Percentiles rank a stretch among this genome's conserved stretches.
Evolutionary conservation across 108 stramenopile genomes (phyloP).

Genomic region (Cylindrotheca closterium): DNA sequence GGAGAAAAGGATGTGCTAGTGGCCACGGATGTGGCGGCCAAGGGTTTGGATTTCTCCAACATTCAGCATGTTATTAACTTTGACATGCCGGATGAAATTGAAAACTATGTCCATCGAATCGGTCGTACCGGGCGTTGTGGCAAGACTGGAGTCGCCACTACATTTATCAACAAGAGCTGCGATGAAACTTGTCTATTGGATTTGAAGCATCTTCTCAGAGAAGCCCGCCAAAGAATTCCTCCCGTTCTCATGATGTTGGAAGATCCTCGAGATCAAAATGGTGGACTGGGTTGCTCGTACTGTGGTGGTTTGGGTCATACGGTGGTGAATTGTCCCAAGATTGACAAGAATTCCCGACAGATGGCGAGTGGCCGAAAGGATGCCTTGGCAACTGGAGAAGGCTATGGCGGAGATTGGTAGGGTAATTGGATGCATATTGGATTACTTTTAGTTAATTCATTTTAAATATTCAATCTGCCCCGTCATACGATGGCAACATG

Average conservation of each 20-base stretch:
- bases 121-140: conserved; percentile 99
- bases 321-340: conserved; percentile 98
- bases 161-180: conserved; percentile 97
- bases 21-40: conserved; percentile 98
- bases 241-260: conserved; percentile 97
- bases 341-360: conserved; percentile 96
- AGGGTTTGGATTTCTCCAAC: conserved; percentile 98
- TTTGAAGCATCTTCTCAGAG: conserved; percentile 95
- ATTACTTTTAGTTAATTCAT: too few relatives aligned
- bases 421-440: too few relatives aligned
- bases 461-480: too few relatives aligned
- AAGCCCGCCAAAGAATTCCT: conserved; percentile 98
- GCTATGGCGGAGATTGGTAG: conserved; percentile 91
- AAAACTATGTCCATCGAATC: conserved; percentile 95
- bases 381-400: conserved; percentile 83
- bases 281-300: conserved; percentile 93
- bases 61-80: conserved; percentile 99
- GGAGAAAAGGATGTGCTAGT: conserved; percentile 97
- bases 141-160: conserved; percentile 99
- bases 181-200: conserved; percentile 93
- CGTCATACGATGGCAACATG: too few relatives aligned
- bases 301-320: conserved; percentile 99
- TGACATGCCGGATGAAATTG: conserved; percentile 99
- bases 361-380: conserved; percentile 89
- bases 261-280: conserved; percentile 88